These are phyloP conservation scores for Fusarium albosuccineum DNA, from an alignment of 2,329 filamentous ascomycete species.

Conservation along the genomic window DNA sequence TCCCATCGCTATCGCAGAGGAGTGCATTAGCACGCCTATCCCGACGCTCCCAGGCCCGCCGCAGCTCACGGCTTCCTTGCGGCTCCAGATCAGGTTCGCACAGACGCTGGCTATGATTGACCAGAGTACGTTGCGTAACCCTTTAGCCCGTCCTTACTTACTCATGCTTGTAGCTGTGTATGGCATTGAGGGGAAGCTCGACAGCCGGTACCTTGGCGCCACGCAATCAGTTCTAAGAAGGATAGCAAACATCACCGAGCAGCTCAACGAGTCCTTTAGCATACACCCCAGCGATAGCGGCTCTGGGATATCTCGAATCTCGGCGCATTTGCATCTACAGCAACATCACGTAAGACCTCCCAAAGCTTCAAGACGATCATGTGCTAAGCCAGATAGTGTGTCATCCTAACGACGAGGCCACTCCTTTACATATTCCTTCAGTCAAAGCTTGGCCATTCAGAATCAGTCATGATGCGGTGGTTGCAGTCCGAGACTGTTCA, in stretches of 20 bases:
- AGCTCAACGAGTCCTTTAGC: background rate
- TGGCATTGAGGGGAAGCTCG: background rate
- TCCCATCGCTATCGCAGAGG: background rate
- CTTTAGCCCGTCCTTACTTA: background rate
- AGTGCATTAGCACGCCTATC: background rate
- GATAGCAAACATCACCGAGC: background rate
- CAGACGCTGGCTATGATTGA: background rate
- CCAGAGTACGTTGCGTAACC: background rate
- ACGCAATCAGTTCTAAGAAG: background rate
- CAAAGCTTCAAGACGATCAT: rapidly evolving
- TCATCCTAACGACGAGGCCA: background rate
- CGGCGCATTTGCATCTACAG: background rate
- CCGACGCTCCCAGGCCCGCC: background rate
- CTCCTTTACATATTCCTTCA: background rate
- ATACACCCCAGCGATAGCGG: background rate
- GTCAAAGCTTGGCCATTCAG: background rate
- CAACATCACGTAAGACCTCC: background rate
- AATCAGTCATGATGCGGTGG: background rate
- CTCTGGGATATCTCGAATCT: background rate
- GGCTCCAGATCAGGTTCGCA: background rate
- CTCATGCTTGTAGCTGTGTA: background rate
- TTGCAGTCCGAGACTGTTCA: background rate
- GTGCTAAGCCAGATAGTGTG: background rate
- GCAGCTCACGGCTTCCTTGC: background rate
- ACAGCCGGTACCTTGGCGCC: background rate